Base-by-base conservation (phyloP, 768 basidiomycete genomes). In the Lentinula raphanica region DNA sequence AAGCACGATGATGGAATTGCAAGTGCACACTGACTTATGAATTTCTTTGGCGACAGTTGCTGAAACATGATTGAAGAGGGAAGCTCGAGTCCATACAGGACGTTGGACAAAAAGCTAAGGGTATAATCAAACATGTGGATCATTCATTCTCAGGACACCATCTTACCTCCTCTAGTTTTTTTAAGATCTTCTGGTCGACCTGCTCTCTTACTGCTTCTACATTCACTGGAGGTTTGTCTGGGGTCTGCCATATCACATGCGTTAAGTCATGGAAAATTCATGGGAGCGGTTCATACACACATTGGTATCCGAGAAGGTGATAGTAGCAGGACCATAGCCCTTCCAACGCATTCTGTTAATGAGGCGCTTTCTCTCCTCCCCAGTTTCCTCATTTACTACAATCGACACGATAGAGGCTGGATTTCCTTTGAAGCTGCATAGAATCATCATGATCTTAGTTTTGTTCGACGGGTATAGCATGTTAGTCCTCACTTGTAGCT, bases 281-380 rank as follows among this genome's bases (percentile, higher is more conserved):
- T 40, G 13, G 17, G 17, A 28, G n/a, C 25, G 13, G 13, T 27
- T 17, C 31, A 60, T 5, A 59, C 74, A 40, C 64, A 84, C 88
- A 62, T 73, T 74, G 59, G 71, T 70, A 62, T 92, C 91, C 5
- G 76, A 65, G 62, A 88, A 91, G 62, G 83, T 76, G 56, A 92
- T 82, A 13, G 87, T 80, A 9, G 83, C 82, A 35, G 89, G 88
- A 5, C 88, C 90, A 64, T 82, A 87, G 15, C 89, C 88, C 66
- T 88, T 92, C 88, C 91, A 92, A n/a, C 91, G 81, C 76, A 86
- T 85, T 59, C 80, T 80, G 68, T 94, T 94, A 59, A 95, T 88
- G n/a, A 92, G 76, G 2, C 92, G 79, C 62, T 87, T 89, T 66
- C 81, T 84, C 69, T 92, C 91, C 65, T 88, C 84, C 25, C 92